A percentile compares a stretch with the other conserved stretches of the same genome.
These are phyloP conservation scores for Neurospora africana DNA, from an alignment of 495 filamentous ascomycete species.

Conservation along the genomic window DNA sequence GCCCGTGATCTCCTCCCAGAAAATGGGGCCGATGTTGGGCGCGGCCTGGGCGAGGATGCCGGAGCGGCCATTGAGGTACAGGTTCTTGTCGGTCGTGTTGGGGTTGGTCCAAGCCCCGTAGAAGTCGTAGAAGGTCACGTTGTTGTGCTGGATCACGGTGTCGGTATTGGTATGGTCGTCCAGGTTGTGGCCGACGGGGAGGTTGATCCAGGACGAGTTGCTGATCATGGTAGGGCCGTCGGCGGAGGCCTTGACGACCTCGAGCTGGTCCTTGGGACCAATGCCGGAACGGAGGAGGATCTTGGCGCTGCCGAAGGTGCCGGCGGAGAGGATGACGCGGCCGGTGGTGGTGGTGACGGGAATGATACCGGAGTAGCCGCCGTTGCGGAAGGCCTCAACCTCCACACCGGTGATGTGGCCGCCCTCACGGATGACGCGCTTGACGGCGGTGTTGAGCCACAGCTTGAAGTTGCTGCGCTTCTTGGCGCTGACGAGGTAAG, in stretches of 20 bases:
- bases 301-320: constrained; percentile 64
- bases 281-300: constrained; percentile 54
- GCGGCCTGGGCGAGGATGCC: constrained; percentile 62
- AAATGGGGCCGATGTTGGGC: constrained; percentile 53
- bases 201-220: constrained; percentile 51
- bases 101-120: constrained; percentile 46
- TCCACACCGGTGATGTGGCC: constrained; percentile 57
- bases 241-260: constrained; percentile 40
- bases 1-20: constrained; percentile 49
- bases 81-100: constrained; percentile 21
- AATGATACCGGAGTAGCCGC: constrained; percentile 49
- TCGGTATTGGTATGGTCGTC: constrained; percentile 62
- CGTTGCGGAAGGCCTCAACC: constrained; percentile 43
- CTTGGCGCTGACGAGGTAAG: constrained; percentile 58
- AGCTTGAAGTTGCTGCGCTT: constrained; percentile 55
- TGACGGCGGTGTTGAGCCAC: constrained; percentile 53
- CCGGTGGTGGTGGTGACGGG: constrained; percentile 49
- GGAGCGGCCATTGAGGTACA: constrained; percentile 35
- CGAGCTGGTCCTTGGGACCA: constrained; percentile 52
- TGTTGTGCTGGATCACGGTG: constrained; percentile 49
- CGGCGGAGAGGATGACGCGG: constrained; percentile 57
- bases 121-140: constrained; percentile 54
- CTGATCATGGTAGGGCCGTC: constrained; percentile 45
- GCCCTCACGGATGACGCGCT: constrained; percentile 52
- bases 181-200: constrained; percentile 65